Base-by-base conservation (phyloP, 352 stramenopile genomes). In the Blastocystis sp. region DNA sequence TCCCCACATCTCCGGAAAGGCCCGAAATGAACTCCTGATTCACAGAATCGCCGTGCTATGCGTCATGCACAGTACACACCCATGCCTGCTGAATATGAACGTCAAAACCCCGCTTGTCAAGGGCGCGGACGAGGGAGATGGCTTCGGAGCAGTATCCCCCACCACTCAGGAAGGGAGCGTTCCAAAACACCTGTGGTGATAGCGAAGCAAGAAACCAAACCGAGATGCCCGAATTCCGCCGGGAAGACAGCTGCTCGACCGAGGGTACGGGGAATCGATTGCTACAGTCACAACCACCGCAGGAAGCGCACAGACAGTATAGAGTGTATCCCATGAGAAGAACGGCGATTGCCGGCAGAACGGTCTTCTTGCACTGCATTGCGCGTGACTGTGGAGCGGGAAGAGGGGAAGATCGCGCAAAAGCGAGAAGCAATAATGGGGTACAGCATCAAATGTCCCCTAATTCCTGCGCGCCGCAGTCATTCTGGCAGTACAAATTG, bases 101-200 rank as follows among this genome's bases (percentile, higher is more conserved):
- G 28, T 84, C 80, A 59, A 68, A 90, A 17, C 48, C 59, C 76
- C 70, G 66, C 57, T 71, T 45, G n/a, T 89, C 76, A 38, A 97
- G 84, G 3, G 93, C 92, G 10, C 92, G 90, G 9, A 95, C 91
- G 71, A 95, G 96, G 71, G 93, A 93, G 87, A 94, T 94, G 70
- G 94, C 94, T 90, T 97, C 94, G 77, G 92, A 95, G 91, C 93
- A 96, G 91, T 97, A 97, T 24, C 94, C 94, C 48, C 94, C 94
- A 59, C 94, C 94, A 70, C 93, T 95, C 63, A 96, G 92, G 66
- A 97, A 96, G 69, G 94, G 94, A 62, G 94, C 94, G 76, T 94
- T 95, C 94, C 94, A 97, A 1, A 95, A 66, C 65, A 96, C 92
- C 78, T 88, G 19, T 4, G 24, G 34, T 42, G 28, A 40, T 69